Conservation (phyloP, 176 grass and related monocot species). For the Aegilops longissima region DNA sequence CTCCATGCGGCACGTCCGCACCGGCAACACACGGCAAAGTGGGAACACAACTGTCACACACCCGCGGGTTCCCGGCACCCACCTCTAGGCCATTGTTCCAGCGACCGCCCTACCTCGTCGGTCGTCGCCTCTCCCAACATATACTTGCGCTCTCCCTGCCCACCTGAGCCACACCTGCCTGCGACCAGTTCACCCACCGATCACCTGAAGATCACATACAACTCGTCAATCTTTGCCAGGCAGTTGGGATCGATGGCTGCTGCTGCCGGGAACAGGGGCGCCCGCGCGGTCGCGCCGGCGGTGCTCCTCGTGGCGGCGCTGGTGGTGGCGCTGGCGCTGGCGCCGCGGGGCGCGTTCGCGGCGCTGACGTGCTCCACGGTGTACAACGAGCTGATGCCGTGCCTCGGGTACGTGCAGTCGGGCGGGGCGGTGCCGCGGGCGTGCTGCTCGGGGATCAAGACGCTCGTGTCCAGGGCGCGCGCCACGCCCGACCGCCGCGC, state of each 20-base stretch:
- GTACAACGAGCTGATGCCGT: constrained; percentile 57
- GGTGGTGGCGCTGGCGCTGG: neutral
- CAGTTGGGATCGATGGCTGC: neutral
- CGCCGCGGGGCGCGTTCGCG: neutral
- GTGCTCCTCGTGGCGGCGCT: constrained; percentile 2
- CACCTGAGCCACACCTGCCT: neutral
- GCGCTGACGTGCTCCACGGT: constrained; percentile 47
- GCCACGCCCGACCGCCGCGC: constrained; percentile 37
- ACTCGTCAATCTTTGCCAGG: neutral
- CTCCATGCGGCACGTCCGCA: neutral
- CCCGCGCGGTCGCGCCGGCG: neutral
- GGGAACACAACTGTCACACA: neutral
- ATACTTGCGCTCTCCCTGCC: neutral
- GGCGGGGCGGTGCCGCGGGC: constrained; percentile 34
- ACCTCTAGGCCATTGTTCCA: neutral
- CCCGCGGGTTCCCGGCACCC: neutral
- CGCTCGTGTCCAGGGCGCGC: constrained; percentile 25
- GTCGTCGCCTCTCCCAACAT: neutral
- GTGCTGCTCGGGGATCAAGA: constrained; percentile 52
- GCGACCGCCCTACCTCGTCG: neutral
- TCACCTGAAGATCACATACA: neutral
- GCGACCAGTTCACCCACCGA: neutral
- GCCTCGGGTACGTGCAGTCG: constrained; percentile 49
- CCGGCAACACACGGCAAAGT: neutral
- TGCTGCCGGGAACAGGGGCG: neutral